Evolutionary conservation across 2,329 filamentous ascomycete species (phyloP), one percentile per base, ranked within the genome.

Genomic region (Penicillium freii): DNA sequence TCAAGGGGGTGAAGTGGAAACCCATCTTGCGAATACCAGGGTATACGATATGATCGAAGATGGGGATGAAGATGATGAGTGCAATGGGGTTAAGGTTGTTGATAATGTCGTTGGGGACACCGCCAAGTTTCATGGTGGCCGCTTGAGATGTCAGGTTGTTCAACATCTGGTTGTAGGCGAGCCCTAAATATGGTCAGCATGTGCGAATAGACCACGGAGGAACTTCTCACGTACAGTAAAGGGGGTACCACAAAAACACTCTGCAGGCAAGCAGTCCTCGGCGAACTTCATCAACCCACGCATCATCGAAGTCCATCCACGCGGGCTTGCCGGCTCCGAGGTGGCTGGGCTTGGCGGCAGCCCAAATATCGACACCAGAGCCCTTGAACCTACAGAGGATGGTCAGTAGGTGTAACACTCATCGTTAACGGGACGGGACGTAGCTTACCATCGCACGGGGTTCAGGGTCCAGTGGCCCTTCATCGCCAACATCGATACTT

Each of bases 281-380:
- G 51, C 81, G 81, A 48, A 92, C 85, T 70, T 92, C 88, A 69
- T 91, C 89, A 34, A 93, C 89, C 89, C 89, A 93, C 51, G 84
- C 84, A 64, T 93, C 90, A 61, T 93, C 89, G 65, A 91, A 92
- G 0, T 86, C 89, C 87, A 92, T 92, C 70, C 70, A 72, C 5
- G n/a, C n/a, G 1, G 70, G 70, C 10, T 66, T 66, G 40, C 53
- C 53, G 2, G 61, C 40, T 0, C 69, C 67, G 6, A 72, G 46
- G 3, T 44, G 51, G 23, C 59, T 66, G 4, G 70, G 70, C 65
- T 76, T 81, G 70, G 68, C 68, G 0, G 51, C 34, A 0, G 68
- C 61, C 70, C 69, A 72, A 51, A 63, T 66, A 9, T 67, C 57
- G 39, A 39, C 51, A 13, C 51, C 9, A 17, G 59, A 62, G 8